A percentile compares a stretch with the other conserved stretches of the same genome.
phyloP scores from a whole-genome alignment of 192 early-diverging fungal genomes.

The Umbelopsis ramanniana region DNA sequence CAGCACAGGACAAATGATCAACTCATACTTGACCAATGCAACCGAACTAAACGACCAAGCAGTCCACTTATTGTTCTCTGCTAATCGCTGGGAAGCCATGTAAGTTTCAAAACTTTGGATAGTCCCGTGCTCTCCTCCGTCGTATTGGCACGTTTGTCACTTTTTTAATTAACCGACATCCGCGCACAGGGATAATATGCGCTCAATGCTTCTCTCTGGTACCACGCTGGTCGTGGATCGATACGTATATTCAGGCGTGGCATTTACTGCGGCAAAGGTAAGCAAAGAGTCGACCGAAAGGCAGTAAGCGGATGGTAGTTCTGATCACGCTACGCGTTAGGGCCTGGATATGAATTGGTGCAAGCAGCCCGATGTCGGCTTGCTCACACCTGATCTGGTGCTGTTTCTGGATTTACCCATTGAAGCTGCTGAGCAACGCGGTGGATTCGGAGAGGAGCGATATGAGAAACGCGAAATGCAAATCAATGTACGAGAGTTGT shows the following conservation, averaged over 20 bases:
- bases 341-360: slow-evolving; percentile 89
- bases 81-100: slow-evolving; percentile 94
- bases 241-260: slow-evolving; percentile 95
- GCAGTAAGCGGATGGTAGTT: not conserved
- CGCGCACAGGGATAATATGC: slow-evolving; percentile 56
- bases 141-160: too few relatives aligned
- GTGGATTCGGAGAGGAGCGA: slow-evolving; percentile 90
- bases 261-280: slow-evolving; percentile 90
- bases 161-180: not conserved
- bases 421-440: slow-evolving; percentile 74
- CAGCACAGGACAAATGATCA: slow-evolving; percentile 88
- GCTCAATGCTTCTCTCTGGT: slow-evolving; percentile 63
- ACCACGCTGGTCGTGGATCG: slow-evolving; percentile 87
- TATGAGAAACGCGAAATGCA: slow-evolving; percentile 91
- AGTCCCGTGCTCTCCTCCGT: too few relatives aligned
- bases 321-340: slow-evolving; percentile 36
- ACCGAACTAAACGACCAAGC: slow-evolving; percentile 78
- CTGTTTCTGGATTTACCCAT: slow-evolving; percentile 86
- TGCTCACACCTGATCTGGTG: slow-evolving; percentile 85
- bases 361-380: slow-evolving; percentile 80
- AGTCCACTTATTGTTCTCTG: slow-evolving; percentile 93
- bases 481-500: slow-evolving; percentile 72
- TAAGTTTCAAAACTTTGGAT: slow-evolving; percentile 34
- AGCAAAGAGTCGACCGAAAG: not conserved
- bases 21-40: slow-evolving; percentile 77